Conservation (phyloP, 768 basidiomycete genomes). For the Rhizopogon rudus region DNA sequence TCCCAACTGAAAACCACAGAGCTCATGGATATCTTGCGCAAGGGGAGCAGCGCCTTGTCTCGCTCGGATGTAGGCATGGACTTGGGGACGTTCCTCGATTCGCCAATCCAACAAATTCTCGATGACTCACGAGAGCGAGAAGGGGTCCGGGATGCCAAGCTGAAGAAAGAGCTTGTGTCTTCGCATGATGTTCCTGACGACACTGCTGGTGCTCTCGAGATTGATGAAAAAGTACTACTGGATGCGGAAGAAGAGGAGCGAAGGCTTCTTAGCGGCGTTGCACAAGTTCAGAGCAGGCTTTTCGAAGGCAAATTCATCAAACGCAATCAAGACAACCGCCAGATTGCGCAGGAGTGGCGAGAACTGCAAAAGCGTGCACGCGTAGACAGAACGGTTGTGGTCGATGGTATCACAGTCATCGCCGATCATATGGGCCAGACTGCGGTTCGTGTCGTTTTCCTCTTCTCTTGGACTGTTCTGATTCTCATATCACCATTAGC, state of each 20-base stretch:
- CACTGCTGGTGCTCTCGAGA: background rate
- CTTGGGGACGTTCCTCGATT: constrained; percentile 38
- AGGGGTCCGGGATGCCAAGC: constrained; percentile 36
- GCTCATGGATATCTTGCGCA: constrained; percentile 51
- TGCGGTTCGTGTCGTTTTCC: constrained; percentile 18
- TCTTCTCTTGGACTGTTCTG: background rate
- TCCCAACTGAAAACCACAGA: constrained; percentile 36
- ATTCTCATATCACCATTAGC: constrained; percentile 7
- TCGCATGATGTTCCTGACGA: constrained; percentile 11
- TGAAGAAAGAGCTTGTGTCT: constrained; percentile 34
- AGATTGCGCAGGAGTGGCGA: constrained; percentile 44
- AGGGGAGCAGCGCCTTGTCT: constrained; percentile 52
- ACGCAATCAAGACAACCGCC: constrained; percentile 29
- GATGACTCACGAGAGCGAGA: constrained; percentile 40
- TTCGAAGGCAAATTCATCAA: constrained; percentile 49
- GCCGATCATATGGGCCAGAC: constrained; percentile 21
- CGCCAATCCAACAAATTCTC: constrained; percentile 40
- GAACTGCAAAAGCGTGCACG: constrained; percentile 41
- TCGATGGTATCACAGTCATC: constrained; percentile 32
- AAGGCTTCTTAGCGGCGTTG: constrained; percentile 47
- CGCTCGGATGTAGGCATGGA: constrained; percentile 33
- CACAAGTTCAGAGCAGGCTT: constrained; percentile 51
- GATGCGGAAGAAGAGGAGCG: constrained; percentile 53
- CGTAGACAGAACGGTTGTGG: constrained; percentile 32
- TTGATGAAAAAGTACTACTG: constrained; percentile 22